Conservation (phyloP, 2,329 filamentous ascomycete genomes). For the Pseudogymnoascus sp. region DNA sequence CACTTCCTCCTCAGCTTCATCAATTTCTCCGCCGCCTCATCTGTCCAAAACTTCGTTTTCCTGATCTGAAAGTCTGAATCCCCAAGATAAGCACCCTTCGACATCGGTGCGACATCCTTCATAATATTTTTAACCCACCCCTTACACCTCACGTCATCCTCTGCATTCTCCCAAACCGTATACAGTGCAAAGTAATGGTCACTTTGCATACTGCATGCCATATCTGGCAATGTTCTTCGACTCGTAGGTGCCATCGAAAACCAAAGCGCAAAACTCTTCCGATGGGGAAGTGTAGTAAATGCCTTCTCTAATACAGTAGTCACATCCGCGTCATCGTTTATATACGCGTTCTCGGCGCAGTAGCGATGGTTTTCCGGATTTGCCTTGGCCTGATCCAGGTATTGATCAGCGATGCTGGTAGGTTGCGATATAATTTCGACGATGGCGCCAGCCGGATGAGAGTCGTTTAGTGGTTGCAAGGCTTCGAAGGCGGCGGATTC, state of each 20-base stretch:
- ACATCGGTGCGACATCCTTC: constrained; percentile 31
- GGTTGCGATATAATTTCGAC: constrained; percentile 32
- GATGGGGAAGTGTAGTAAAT: constrained; percentile 39
- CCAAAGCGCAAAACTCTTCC: constrained; percentile 41
- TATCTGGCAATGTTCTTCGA: constrained; percentile 34
- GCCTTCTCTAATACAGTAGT: constrained; percentile 36
- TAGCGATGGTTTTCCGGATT: constrained; percentile 43
- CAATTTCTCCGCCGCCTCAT: constrained; percentile 33
- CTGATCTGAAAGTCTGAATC: constrained; percentile 45
- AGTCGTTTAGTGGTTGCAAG: constrained; percentile 31
- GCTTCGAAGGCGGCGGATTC: constrained; percentile 29
- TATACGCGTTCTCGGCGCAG: constrained; percentile 42
- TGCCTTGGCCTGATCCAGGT: constrained; percentile 35
- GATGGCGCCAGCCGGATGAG: constrained; percentile 31
- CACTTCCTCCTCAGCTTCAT: constrained; percentile 36
- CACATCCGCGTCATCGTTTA: constrained; percentile 40
- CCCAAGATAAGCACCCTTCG: constrained; percentile 45
- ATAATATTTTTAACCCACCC: constrained; percentile 39
- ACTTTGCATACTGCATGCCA: constrained; percentile 47
- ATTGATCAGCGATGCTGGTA: constrained; percentile 35
- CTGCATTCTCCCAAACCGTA: constrained; percentile 39
- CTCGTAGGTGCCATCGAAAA: constrained; percentile 43
- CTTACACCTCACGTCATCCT: constrained; percentile 37
- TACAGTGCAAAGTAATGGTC: constrained; percentile 51
- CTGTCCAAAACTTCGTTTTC: constrained; percentile 40